Evolutionary conservation across 257 asterid species (phyloP).

Genomic region (Plantago ovata): DNA sequence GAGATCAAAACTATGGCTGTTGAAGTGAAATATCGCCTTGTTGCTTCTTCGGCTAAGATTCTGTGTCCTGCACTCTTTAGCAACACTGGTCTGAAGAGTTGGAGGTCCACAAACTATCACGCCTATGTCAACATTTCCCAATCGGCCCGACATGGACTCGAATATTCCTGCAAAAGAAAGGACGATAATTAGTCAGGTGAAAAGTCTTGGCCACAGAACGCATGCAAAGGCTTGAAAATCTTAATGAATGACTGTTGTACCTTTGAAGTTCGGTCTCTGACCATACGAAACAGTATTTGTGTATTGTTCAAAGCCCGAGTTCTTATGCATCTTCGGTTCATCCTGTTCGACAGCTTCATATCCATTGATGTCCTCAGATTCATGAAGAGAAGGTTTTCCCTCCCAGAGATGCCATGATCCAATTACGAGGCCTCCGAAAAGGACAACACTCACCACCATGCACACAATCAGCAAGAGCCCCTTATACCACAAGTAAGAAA

Average conservation of each 20-base stretch:
- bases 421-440: conserved; percentile 69
- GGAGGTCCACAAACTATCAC: conserved; percentile 81
- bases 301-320: conserved; percentile 27
- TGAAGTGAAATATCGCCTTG: conserved; percentile 69
- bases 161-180: conserved; percentile 47
- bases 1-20: conserved; percentile 89
- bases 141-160: conserved; percentile 35
- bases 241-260: conserved; percentile 27
- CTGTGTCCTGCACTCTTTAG: conserved; percentile 59
- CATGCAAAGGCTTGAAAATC: neutral
- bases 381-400: conserved; percentile 24
- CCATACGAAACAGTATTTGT: conserved; percentile 42
- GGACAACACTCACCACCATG: conserved; percentile 48
- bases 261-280: conserved; percentile 67
- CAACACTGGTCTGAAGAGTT: conserved; percentile 63
- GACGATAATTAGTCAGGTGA: neutral
- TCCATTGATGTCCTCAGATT: conserved; percentile 13
- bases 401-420: conserved; percentile 75
- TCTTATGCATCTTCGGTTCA: conserved; percentile 19
- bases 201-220: neutral
- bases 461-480: conserved; percentile 63
- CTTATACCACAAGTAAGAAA: conserved; percentile 55
- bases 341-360: conserved; percentile 15
- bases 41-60: conserved; percentile 43
- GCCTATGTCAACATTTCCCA: conserved; percentile 74